phyloP scores from a whole-genome alignment of 176 grass and related monocot genomes.

The Aegilops tauschii region DNA sequence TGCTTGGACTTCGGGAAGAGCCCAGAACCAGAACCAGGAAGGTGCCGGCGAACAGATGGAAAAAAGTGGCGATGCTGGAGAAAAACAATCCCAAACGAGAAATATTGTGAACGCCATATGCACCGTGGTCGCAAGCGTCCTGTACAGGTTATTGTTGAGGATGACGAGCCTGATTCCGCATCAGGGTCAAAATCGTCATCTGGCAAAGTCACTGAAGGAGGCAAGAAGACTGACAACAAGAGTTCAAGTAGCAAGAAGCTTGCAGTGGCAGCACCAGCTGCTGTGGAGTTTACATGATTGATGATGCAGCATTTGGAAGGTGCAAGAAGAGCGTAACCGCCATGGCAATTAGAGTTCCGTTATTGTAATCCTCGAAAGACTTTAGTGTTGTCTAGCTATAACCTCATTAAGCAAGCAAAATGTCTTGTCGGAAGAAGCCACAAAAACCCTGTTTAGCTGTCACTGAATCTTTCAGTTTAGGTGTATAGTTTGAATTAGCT shows the following conservation, averaged over 20 bases:
- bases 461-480: constrained; percentile 55
- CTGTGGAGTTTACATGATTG: constrained; percentile 55
- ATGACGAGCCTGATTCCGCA: constrained; percentile 46
- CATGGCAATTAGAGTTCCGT: constrained; percentile 37
- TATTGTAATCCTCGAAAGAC: constrained; percentile 51
- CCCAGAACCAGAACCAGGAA: constrained; percentile 51
- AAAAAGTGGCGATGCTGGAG: constrained; percentile 69
- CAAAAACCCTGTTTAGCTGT: constrained; percentile 37
- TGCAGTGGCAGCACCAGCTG: constrained; percentile 43
- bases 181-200: constrained; percentile 47
- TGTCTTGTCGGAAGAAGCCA: constrained; percentile 39
- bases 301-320: constrained; percentile 37
- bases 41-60: constrained; percentile 59
- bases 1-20: constrained; percentile 60
- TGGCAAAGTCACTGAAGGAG: constrained; percentile 38
- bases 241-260: constrained; percentile 54
- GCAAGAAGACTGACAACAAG: constrained; percentile 47
- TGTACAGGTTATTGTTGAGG: constrained; percentile 54
- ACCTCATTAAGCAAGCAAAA: constrained; percentile 51
- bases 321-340: constrained; percentile 41
- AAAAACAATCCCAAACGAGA: constrained; percentile 55
- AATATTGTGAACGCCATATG: constrained; percentile 63
- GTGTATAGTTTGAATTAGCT: constrained; percentile 71
- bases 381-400: constrained; percentile 61
- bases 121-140: constrained; percentile 65